A percentile compares a stretch with the other conserved stretches of the same genome.
These are phyloP conservation scores for Backusella australiensis DNA, from an alignment of 192 early-diverging fungal species.

Conservation along the genomic window DNA sequence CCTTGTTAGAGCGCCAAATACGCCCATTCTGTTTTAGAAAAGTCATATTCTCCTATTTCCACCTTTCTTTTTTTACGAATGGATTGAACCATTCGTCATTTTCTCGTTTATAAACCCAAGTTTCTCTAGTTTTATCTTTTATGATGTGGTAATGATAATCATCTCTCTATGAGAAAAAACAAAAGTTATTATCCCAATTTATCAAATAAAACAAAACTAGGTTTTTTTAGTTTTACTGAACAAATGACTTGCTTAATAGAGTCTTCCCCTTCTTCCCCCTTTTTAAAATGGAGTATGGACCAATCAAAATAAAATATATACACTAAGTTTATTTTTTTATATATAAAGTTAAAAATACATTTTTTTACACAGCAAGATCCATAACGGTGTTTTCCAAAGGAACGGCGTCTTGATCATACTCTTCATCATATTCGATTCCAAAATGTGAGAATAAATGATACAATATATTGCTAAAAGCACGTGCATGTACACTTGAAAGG, in stretches of 20 bases:
- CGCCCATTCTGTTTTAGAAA: not conserved
- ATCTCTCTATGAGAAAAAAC: not conserved
- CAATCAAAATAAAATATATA: not conserved
- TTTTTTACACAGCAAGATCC: not conserved
- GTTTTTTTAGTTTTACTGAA: not conserved
- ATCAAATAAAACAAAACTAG: not conserved
- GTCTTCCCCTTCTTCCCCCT: not conserved
- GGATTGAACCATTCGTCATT: no score
- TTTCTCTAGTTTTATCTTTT: not conserved
- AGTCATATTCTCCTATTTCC: not conserved
- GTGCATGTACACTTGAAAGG: not conserved
- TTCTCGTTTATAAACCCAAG: not conserved
- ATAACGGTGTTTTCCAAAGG: not conserved
- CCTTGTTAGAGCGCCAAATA: not conserved
- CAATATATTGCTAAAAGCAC: not conserved
- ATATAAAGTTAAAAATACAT: not conserved
- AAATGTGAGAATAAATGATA: conserved; percentile 4
- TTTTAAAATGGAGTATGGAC: not conserved
- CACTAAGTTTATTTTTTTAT: not conserved
- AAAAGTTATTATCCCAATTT: not conserved
- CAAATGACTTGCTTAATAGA: not conserved
- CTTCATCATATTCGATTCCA: not conserved
- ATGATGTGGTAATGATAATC: not conserved
- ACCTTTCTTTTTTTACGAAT: no score
- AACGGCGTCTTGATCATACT: not conserved